These are phyloP conservation scores for Phytophthora litchii DNA, from an alignment of 352 stramenopile species.

Conservation along the genomic window DNA sequence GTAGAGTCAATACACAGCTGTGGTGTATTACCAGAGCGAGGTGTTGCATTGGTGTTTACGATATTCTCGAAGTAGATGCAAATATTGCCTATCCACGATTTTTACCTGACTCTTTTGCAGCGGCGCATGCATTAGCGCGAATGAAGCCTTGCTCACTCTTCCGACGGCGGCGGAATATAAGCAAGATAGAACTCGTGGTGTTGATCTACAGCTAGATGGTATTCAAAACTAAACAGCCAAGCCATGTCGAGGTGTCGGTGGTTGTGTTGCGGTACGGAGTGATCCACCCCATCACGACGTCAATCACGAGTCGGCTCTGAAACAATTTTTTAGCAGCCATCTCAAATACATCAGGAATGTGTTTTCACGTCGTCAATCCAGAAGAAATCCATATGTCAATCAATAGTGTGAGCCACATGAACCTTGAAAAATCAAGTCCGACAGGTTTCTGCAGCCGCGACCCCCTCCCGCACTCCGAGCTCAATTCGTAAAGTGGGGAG, in stretches of 20 bases:
- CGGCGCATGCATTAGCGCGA: background rate
- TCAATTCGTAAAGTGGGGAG: slow-evolving; percentile 7
- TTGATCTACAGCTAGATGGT: background rate
- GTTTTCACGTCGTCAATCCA: background rate
- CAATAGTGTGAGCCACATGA: background rate
- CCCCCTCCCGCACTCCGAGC: slow-evolving; percentile 22
- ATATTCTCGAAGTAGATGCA: background rate
- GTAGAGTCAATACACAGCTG: no score
- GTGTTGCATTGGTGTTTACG: no score
- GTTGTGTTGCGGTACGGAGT: slow-evolving; percentile 15
- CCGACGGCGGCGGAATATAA: background rate
- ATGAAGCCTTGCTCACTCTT: slow-evolving; percentile 6
- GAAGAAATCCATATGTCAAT: background rate
- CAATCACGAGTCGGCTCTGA: slow-evolving; percentile 1
- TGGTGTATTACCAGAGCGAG: no score
- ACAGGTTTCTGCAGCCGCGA: slow-evolving; percentile 7
- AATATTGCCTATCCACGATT: slow-evolving; percentile 19
- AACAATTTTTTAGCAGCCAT: slow-evolving; percentile 21
- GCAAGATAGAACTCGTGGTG: background rate
- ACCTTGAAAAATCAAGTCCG: background rate
- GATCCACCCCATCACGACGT: slow-evolving; percentile 16
- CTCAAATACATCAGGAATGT: background rate
- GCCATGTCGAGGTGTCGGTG: slow-evolving; percentile 6
- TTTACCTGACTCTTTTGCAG: slow-evolving; percentile 27
- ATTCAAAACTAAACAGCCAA: no score